Percentiles rank a stretch among this genome's conserved stretches.
These are phyloP conservation scores for Blastobotrys malaysiensis DNA, from an alignment of 1,139 yeast genomes.

Conservation along the genomic window DNA sequence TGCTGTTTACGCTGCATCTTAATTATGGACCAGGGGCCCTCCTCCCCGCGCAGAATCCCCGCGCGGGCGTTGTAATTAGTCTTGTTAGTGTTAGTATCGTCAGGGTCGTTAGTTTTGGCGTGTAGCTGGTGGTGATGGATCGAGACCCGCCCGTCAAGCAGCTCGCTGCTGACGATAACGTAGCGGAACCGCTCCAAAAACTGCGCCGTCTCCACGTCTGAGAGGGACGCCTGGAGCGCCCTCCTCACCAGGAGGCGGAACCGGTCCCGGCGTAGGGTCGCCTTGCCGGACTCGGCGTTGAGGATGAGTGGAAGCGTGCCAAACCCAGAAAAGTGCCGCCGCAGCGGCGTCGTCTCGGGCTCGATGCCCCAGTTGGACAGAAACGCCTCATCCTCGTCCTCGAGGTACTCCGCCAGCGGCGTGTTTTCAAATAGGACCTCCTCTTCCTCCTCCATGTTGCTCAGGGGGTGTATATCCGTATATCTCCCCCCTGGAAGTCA, in stretches of 20 bases:
- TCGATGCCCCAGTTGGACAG: constrained; percentile 13
- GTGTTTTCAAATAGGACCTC: constrained; percentile 29
- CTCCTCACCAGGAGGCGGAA: constrained; percentile 23
- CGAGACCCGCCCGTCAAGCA: constrained; percentile 34
- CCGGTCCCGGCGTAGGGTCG: constrained; percentile 20
- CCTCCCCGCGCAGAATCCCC: constrained; percentile 21
- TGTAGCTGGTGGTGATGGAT: constrained; percentile 1
- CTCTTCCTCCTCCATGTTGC: constrained; percentile 12
- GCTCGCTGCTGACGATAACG: constrained; percentile 39
- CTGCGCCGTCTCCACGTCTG: constrained; percentile 29
- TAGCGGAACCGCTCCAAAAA: constrained; percentile 45
- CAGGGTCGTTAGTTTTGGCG: background rate
- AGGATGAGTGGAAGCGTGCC: constrained; percentile 23
- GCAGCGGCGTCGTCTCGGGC: constrained; percentile 8
- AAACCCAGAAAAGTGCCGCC: constrained; percentile 5
- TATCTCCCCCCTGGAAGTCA: no score
- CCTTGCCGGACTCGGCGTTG: constrained; percentile 16
- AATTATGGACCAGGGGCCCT: constrained; percentile 31
- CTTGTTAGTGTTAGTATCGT: background rate
- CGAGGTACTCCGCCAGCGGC: constrained; percentile 30
- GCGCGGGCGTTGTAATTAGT: constrained; percentile 7
- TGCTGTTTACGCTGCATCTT: constrained; percentile 18
- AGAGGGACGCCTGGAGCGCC: constrained; percentile 27
- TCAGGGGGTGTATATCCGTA: background rate
- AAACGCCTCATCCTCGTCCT: constrained; percentile 16